Evolutionary conservation across 2,329 filamentous ascomycete genomes (phyloP).

Genomic region (Fusarium beomiforme): DNA sequence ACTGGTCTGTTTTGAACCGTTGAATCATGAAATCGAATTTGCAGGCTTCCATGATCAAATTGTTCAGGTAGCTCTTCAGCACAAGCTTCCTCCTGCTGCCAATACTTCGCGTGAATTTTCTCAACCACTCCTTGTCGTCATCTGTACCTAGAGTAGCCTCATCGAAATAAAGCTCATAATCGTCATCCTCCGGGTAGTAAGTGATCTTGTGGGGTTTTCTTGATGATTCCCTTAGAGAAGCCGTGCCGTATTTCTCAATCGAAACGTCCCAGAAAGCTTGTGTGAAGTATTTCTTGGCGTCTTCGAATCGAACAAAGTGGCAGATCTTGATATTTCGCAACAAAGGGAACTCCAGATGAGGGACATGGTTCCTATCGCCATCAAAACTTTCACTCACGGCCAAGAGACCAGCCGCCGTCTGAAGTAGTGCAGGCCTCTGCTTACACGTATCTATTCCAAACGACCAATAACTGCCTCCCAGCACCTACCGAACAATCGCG

Average conservation of each 20-base stretch:
- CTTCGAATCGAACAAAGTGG: slow-evolving; percentile 24
- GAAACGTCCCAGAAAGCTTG: slow-evolving; percentile 42
- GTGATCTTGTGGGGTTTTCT: slow-evolving; percentile 32
- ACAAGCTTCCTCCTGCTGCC: neutral
- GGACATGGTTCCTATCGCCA: neutral
- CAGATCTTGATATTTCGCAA: neutral
- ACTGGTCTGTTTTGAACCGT: slow-evolving; percentile 10
- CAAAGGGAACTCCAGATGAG: neutral
- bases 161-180: neutral
- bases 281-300: slow-evolving; percentile 33
- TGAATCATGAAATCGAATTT: slow-evolving; percentile 24
- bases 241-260: slow-evolving; percentile 39
- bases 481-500: slow-evolving; percentile 15
- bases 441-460: neutral
- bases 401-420: slow-evolving; percentile 20
- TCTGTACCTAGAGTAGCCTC: neutral
- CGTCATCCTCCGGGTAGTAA: slow-evolving; percentile 17
- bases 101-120: neutral
- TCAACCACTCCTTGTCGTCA: slow-evolving; percentile 5
- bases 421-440: slow-evolving; percentile 22
- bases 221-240: slow-evolving; percentile 31
- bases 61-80: slow-evolving; percentile 28
- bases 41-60: slow-evolving; percentile 29
- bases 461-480: slow-evolving; percentile 37
- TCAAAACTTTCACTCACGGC: neutral